Evolutionary conservation across 2,329 filamentous ascomycete species (phyloP).

Genomic region (Eutypa lata): DNA sequence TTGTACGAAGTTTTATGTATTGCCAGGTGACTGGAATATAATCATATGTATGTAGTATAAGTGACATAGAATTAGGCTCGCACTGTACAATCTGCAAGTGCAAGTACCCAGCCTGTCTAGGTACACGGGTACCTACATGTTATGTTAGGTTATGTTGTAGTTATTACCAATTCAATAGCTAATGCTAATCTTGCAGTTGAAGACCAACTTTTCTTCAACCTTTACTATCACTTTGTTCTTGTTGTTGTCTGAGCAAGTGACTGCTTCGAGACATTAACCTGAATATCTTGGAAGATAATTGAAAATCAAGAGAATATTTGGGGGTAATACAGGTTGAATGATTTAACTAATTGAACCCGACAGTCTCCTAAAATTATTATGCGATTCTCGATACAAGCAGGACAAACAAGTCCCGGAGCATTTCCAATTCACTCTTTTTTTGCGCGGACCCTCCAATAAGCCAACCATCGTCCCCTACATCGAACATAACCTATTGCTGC

Average conservation of each 20-base stretch:
- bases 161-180: no score
- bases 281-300: no score
- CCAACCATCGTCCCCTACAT: background rate
- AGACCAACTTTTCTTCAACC: no score
- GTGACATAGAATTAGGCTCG: background rate
- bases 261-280: no score
- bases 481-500: background rate
- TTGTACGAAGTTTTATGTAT: no score
- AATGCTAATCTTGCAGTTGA: no score
- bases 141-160: background rate
- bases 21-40: background rate
- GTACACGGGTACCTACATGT: background rate
- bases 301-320: no score
- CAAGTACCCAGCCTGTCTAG: background rate
- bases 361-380: background rate
- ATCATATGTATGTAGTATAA: background rate
- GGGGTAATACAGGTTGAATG: no score
- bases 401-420: background rate
- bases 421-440: background rate
- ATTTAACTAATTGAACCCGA: no score
- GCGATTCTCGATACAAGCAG: background rate
- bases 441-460: background rate
- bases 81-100: background rate
- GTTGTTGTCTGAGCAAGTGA: no score
- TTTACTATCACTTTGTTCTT: no score